Evolutionary conservation across 495 filamentous ascomycete genomes (phyloP).

Genomic region (Aspergillus asperescens): DNA sequence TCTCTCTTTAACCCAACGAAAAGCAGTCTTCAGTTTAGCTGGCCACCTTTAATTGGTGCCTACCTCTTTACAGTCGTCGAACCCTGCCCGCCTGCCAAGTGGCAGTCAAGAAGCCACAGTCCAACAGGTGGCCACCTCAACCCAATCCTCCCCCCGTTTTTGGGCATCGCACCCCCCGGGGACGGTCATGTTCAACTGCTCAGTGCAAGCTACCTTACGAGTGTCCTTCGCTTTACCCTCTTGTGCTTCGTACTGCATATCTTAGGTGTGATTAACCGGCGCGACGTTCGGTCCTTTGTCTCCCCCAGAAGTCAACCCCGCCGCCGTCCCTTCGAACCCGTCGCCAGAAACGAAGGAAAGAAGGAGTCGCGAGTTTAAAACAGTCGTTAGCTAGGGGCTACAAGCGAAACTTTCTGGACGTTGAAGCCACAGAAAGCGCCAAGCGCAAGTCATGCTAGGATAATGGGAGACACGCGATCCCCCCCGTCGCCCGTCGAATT

Average conservation of each 20-base stretch:
- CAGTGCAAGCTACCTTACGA: constrained; percentile 8
- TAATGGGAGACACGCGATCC: constrained; percentile 36
- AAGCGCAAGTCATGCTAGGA: constrained; percentile 38
- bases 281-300: constrained; percentile 16
- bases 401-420: not conserved
- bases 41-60: not conserved
- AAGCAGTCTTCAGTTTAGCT: not conserved
- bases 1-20: constrained; percentile 1
- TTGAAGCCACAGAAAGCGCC: not conserved
- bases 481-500: constrained; percentile 30
- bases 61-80: constrained; percentile 5
- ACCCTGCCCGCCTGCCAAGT: constrained; percentile 13
- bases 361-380: not conserved
- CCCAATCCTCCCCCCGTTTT: constrained; percentile 10
- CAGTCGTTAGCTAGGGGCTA: not conserved
- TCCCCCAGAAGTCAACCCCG: constrained; percentile 1
- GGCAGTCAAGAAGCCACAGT: constrained; percentile 6
- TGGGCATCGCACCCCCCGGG: constrained; percentile 8
- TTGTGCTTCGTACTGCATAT: constrained; percentile 3
- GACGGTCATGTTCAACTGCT: constrained; percentile 18
- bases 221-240: constrained; percentile 13
- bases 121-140: constrained; percentile 5
- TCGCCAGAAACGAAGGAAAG: not conserved
- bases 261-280: constrained; percentile 2
- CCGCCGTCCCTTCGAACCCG: constrained; percentile 8